Conservation (phyloP, 176 grass and related monocot genomes). For the Thalia dealbata region DNA sequence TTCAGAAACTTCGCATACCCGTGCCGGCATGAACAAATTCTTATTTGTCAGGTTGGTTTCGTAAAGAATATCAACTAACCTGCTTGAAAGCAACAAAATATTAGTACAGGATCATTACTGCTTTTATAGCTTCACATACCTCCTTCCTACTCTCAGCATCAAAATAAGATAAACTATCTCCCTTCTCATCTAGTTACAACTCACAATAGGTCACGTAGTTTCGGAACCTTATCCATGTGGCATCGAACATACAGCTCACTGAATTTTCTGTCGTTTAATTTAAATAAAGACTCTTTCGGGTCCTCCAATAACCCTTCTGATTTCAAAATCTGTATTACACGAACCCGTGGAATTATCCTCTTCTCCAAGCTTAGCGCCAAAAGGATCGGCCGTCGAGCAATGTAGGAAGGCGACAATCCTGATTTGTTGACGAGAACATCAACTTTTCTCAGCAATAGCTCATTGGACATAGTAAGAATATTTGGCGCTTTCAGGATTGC, state of each 20-base stretch:
- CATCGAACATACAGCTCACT: constrained; percentile 23
- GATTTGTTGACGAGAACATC: constrained; percentile 34
- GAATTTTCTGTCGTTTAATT: constrained; percentile 4
- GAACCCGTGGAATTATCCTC: constrained; percentile 31
- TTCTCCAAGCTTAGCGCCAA: constrained; percentile 34
- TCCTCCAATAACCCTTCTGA: constrained; percentile 18
- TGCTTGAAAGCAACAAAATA: too few relatives aligned
- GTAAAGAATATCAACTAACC: too few relatives aligned
- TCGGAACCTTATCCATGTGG: too few relatives aligned
- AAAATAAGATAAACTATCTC: not conserved
- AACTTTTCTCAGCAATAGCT: constrained; percentile 15
- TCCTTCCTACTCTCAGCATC: too few relatives aligned
- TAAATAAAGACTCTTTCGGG: too few relatives aligned
- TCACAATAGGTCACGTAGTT: constrained; percentile 6
- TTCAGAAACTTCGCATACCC: too few relatives aligned
- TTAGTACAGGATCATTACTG: too few relatives aligned
- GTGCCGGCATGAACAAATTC: too few relatives aligned
- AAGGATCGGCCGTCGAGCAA: constrained; percentile 1
- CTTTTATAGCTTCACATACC: too few relatives aligned
- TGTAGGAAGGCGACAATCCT: constrained; percentile 13
- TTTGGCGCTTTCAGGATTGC: constrained; percentile 15
- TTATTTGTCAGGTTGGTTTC: too few relatives aligned
- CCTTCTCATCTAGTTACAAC: not conserved
- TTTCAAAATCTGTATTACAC: constrained; percentile 29
- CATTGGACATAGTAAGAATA: constrained; percentile 20